A percentile compares a stretch with the other conserved stretches of the same genome.
These are phyloP conservation scores for Benincasa hispida DNA, from an alignment of 306 rosid genomes.

Conservation along the genomic window DNA sequence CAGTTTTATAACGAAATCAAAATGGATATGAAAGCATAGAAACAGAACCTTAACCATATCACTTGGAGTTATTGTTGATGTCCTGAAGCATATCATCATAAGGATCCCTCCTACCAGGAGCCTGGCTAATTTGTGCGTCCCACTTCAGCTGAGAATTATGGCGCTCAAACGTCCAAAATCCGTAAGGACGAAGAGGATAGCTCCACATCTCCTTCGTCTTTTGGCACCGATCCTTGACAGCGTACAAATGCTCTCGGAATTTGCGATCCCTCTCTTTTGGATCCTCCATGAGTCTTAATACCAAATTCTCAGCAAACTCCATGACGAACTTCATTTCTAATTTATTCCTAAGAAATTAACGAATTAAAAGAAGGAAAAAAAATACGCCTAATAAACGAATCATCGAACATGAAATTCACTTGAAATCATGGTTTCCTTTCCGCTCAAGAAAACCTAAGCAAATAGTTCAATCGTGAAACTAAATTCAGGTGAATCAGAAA, in stretches of 20 bases:
- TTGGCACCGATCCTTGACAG: constrained; percentile 38
- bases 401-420: not conserved
- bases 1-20: not conserved
- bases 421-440: not conserved
- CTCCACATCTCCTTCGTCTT: constrained; percentile 95
- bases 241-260: constrained; percentile 58
- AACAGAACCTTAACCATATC: constrained; percentile 6
- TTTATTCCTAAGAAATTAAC: constrained; percentile 2
- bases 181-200: constrained; percentile 72
- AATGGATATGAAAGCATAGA: not conserved
- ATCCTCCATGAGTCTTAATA: constrained; percentile 77
- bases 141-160: constrained; percentile 79
- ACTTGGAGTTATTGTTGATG: constrained; percentile 22
- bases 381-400: not conserved
- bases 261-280: constrained; percentile 85
- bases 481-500: not conserved
- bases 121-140: constrained; percentile 94
- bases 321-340: constrained; percentile 58
- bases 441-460: not conserved
- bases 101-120: constrained; percentile 74
- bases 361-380: not conserved
- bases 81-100: constrained; percentile 72
- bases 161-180: constrained; percentile 96
- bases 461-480: not conserved
- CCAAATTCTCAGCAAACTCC: constrained; percentile 87